Conservation (phyloP, 2,329 filamentous ascomycete genomes). For the Hypoxylon rubiginosum region DNA sequence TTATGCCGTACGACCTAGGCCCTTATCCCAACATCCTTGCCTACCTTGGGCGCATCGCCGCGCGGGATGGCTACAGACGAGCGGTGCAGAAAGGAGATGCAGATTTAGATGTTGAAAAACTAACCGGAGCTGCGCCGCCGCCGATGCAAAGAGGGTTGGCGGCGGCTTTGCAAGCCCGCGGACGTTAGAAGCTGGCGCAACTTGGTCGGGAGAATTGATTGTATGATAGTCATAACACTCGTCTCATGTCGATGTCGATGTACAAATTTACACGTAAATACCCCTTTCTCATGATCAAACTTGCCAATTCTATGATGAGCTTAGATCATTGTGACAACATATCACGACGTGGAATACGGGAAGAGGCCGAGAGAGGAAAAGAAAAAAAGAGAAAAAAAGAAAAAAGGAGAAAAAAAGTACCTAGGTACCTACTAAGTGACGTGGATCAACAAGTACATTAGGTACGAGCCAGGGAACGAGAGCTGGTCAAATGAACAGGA, state of each 20-base stretch:
- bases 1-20: conserved; percentile 58
- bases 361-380: too few species aligned
- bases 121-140: conserved; percentile 40
- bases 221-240: background rate
- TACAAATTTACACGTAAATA: background rate
- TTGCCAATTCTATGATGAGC: background rate
- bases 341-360: background rate
- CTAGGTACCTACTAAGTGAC: too few species aligned
- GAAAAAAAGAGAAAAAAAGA: too few species aligned
- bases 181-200: conserved; percentile 2
- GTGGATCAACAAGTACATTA: too few species aligned
- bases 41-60: conserved; percentile 61
- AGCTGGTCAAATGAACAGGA: too few species aligned
- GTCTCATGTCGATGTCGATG: background rate
- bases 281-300: background rate
- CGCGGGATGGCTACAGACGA: conserved; percentile 60
- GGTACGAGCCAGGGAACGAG: too few species aligned
- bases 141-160: conserved; percentile 35
- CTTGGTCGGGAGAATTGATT: background rate
- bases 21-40: conserved; percentile 59
- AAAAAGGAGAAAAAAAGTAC: too few species aligned
- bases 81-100: conserved; percentile 66
- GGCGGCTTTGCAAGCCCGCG: conserved; percentile 18
- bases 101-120: conserved; percentile 54
- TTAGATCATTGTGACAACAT: too few species aligned